phyloP scores from a whole-genome alignment of 129 eudicot genomes.

The Artemisia argyi region DNA sequence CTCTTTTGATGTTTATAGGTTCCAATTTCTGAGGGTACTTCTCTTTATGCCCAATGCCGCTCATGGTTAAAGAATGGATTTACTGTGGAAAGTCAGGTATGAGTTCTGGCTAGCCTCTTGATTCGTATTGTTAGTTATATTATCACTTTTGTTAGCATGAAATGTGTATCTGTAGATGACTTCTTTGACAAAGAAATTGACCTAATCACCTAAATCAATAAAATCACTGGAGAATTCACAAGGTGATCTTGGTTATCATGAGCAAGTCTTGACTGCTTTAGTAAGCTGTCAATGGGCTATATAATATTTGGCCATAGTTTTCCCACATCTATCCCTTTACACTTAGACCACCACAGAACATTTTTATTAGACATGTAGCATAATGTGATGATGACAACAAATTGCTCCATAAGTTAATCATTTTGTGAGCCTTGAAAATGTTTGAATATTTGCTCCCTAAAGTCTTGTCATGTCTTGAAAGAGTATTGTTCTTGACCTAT shows the following conservation, averaged over 20 bases:
- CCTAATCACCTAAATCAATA: too few relatives aligned
- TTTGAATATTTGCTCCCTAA: too few relatives aligned
- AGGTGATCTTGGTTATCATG: not conserved
- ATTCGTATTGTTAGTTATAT: not conserved
- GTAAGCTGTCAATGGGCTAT: not conserved
- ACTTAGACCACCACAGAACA: too few relatives aligned
- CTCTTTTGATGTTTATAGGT: constrained; percentile 39
- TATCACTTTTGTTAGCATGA: constrained; percentile 12
- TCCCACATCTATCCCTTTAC: too few relatives aligned
- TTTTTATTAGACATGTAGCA: not conserved
- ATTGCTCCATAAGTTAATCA: too few relatives aligned
- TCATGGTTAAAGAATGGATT: constrained; percentile 78
- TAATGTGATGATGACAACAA: not conserved
- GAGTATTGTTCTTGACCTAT: too few relatives aligned
- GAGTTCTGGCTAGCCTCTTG: constrained; percentile 5
- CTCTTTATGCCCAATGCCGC: constrained; percentile 69
- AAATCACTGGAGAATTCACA: not conserved
- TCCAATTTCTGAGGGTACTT: constrained; percentile 48
- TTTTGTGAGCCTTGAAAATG: too few relatives aligned
- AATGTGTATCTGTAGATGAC: not conserved
- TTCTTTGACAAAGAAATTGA: not conserved
- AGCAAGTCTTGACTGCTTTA: constrained; percentile 10
- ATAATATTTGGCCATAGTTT: too few relatives aligned
- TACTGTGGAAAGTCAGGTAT: constrained; percentile 63
- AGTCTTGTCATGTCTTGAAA: too few relatives aligned